Percentiles rank a stretch among this genome's conserved stretches.
Conservation (phyloP, 2,329 filamentous ascomycete genomes). For the Diaporthe ilicicola region DNA sequence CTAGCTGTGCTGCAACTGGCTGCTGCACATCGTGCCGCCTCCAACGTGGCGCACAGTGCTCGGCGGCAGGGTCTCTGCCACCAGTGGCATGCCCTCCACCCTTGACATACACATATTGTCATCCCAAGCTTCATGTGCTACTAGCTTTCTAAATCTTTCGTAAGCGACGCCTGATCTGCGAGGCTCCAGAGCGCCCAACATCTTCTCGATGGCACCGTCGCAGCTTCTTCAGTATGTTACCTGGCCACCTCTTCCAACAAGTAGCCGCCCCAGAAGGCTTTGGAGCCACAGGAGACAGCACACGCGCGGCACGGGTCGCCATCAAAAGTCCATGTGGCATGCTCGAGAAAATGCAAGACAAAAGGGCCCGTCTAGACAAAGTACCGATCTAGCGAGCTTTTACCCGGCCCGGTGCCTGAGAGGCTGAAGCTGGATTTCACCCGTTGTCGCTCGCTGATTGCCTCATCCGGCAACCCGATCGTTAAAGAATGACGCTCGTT, state of each 20-base stretch:
- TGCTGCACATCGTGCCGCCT: conserved; percentile 24
- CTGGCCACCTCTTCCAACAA: neutral
- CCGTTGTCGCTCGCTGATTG: neutral
- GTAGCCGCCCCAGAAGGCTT: neutral
- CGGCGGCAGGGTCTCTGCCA: conserved; percentile 1
- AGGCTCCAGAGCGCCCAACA: neutral
- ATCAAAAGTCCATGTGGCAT: neutral
- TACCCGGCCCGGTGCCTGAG: neutral
- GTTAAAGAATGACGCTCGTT: conserved; percentile 6
- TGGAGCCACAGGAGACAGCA: neutral
- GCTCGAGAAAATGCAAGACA: neutral
- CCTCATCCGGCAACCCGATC: conserved; percentile 31
- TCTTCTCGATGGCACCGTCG: neutral
- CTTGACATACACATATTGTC: conserved; percentile 7
- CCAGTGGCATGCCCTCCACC: conserved; percentile 9
- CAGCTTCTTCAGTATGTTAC: neutral
- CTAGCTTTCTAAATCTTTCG: conserved; percentile 23
- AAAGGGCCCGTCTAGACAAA: neutral
- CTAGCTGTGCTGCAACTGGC: conserved; percentile 26
- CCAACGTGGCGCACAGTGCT: conserved; percentile 27
- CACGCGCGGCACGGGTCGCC: conserved; percentile 11
- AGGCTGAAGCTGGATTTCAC: neutral
- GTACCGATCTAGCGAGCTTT: neutral
- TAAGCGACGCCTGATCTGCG: conserved; percentile 10
- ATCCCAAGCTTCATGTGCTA: conserved; percentile 9